Percentiles rank a stretch among this genome's conserved stretches.
Conservation (phyloP, 371 early-diverging fungal genomes). For the Saksenaea oblongispora region DNA sequence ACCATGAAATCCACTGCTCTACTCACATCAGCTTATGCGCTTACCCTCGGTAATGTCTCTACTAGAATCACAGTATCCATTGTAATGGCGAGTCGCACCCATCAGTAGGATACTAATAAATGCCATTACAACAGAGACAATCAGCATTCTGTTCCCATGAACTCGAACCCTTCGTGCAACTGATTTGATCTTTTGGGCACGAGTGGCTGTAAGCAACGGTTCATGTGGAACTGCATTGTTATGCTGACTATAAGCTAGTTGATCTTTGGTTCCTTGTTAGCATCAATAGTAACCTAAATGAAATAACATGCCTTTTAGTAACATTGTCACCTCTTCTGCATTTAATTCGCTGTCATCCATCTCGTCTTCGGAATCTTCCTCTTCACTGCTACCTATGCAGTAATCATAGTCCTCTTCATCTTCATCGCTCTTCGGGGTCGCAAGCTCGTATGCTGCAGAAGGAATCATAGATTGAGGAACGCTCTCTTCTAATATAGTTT, state of each 20-base stretch:
- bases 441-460: too few species aligned
- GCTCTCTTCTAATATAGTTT: too few species aligned
- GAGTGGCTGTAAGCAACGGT: background rate
- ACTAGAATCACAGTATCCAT: slow-evolving; percentile 14
- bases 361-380: slow-evolving; percentile 8
- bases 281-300: background rate
- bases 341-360: slow-evolving; percentile 5
- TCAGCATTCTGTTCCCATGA: background rate
- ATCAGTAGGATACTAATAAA: background rate
- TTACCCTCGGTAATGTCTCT: background rate
- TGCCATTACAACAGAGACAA: background rate
- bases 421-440: background rate
- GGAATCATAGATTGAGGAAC: too few species aligned
- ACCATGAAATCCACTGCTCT: too few species aligned
- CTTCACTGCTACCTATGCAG: background rate
- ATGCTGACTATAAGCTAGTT: background rate
- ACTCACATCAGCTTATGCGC: background rate
- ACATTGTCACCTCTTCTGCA: slow-evolving; percentile 3
- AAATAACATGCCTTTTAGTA: slow-evolving; percentile 5
- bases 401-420: slow-evolving; percentile 12
- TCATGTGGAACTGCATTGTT: background rate
- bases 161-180: background rate
- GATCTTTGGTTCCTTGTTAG: background rate
- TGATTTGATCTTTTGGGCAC: background rate
- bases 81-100: slow-evolving; percentile 4